A percentile compares a stretch with the other conserved stretches of the same genome.
phyloP scores from a whole-genome alignment of 2,329 filamentous ascomycete genomes.

The Scopulariopsis brevicaulis region DNA sequence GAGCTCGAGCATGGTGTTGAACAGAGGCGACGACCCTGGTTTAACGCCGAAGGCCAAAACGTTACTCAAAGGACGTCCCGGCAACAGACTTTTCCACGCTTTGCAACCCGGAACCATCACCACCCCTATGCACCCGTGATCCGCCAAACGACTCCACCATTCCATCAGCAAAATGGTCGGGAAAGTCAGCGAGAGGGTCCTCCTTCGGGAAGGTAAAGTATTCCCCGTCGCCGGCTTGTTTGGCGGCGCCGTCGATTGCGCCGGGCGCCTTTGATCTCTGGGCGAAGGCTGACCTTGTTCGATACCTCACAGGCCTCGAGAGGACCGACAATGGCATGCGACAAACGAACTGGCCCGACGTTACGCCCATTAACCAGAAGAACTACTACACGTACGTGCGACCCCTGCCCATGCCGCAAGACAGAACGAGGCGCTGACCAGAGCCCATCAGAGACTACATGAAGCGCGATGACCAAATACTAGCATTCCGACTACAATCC shows the following conservation, averaged over 20 bases:
- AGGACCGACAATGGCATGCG: conserved; percentile 98
- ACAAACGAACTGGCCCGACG: conserved; percentile 84
- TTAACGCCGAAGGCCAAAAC: not conserved
- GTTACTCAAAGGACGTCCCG: not conserved
- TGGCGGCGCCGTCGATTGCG: not conserved
- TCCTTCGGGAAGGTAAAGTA: conserved; percentile 46
- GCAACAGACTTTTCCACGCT: not conserved
- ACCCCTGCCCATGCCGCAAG: not conserved
- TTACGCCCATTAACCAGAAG: conserved; percentile 94
- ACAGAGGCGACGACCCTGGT: not conserved
- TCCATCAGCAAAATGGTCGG: conserved; percentile 37
- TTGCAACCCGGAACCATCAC: not conserved
- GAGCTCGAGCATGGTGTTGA: not conserved
- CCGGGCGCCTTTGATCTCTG: not conserved
- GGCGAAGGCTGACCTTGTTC: conserved; percentile 11
- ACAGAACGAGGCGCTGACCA: not conserved
- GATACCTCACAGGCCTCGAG: conserved; percentile 60
- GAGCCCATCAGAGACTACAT: conserved; percentile 66
- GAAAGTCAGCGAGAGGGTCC: conserved; percentile 54
- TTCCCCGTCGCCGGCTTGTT: not conserved
- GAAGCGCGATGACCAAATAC: conserved; percentile 93
- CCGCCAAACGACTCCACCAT: not conserved
- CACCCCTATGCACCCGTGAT: conserved; percentile 1
- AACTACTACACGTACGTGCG: conserved; percentile 86
- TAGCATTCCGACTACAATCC: conserved; percentile 77